Conservation (phyloP, 1,284 basidiomycete species). For the Microbotryomycetes sp. region DNA sequence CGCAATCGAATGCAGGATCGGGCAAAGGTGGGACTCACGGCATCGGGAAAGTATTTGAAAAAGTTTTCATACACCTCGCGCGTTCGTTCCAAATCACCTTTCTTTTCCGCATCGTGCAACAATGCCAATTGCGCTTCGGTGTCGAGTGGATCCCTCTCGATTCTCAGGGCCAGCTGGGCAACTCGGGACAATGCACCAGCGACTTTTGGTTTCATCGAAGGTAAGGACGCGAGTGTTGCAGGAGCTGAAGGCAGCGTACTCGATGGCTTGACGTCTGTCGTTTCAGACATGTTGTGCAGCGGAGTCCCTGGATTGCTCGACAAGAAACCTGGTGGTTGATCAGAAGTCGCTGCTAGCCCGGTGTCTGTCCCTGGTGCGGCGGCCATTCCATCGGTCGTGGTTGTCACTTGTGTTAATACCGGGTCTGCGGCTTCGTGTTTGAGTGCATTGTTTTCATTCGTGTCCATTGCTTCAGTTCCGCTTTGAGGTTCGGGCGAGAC, state of each 20-base stretch:
- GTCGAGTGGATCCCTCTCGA: constrained; percentile 54
- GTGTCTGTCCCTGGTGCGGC: background rate
- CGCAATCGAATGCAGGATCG: background rate
- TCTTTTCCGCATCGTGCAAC: constrained; percentile 59
- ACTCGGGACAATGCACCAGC: constrained; percentile 31
- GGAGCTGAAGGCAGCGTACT: background rate
- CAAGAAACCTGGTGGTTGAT: background rate
- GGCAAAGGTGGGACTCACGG: constrained; percentile 50
- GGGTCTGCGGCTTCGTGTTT: background rate
- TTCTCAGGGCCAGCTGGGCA: constrained; percentile 36
- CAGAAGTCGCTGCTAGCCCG: background rate
- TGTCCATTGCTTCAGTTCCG: constrained; percentile 7
- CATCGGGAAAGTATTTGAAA: constrained; percentile 69
- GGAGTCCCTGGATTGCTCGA: background rate
- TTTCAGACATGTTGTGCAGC: background rate
- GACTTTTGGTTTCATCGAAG: background rate
- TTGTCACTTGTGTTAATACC: background rate
- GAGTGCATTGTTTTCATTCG: constrained; percentile 11
- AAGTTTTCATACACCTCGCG: constrained; percentile 65
- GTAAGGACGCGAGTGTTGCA: background rate
- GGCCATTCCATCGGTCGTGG: background rate
- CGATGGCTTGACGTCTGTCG: background rate
- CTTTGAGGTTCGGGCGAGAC: constrained; percentile 7
- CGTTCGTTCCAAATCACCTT: constrained; percentile 61
- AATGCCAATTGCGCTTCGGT: constrained; percentile 63